Percentiles rank a stretch among this genome's conserved stretches.
Conservation (phyloP, 257 asterid species). For the Salvia hispanica region DNA sequence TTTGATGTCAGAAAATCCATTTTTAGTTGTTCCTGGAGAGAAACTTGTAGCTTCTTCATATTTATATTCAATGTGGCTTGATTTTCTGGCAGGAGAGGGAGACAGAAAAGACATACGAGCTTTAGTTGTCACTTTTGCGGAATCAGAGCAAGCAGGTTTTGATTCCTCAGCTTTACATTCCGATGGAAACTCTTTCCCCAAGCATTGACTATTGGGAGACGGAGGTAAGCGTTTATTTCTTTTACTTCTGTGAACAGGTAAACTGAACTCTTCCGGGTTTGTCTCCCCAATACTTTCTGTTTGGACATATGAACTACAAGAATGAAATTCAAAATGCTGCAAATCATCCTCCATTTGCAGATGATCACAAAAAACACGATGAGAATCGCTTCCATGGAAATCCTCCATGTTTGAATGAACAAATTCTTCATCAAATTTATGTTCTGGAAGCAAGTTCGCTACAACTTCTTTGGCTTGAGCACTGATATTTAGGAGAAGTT, state of each 20-base stretch:
- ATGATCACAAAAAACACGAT: conserved; percentile 35
- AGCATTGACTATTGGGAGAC: conserved; percentile 34
- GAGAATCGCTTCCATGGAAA: conserved; percentile 41
- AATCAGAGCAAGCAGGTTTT: conserved; percentile 24
- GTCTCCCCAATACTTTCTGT: conserved; percentile 73
- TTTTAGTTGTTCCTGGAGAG: conserved; percentile 25
- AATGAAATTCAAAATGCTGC: conserved; percentile 30
- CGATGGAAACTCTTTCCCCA: conserved; percentile 19
- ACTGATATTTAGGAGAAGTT: conserved; percentile 57
- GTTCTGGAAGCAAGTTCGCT: conserved; percentile 50
- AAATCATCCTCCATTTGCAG: conserved; percentile 28
- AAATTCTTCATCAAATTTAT: conserved; percentile 66
- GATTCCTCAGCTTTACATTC: conserved; percentile 27
- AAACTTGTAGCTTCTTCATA: conserved; percentile 14
- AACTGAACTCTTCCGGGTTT: conserved; percentile 30
- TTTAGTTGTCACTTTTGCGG: background rate
- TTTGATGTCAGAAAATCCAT: conserved; percentile 21
- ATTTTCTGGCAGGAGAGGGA: conserved; percentile 26
- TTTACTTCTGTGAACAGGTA: conserved; percentile 35
- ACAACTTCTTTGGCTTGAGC: conserved; percentile 82
- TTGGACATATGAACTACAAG: conserved; percentile 33
- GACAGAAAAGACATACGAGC: conserved; percentile 31
- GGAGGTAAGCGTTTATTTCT: conserved; percentile 32
- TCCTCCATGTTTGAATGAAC: conserved; percentile 65
- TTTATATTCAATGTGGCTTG: conserved; percentile 29